Percentiles rank a stretch among this genome's conserved stretches.
phyloP scores from a whole-genome alignment of 164 flowering plant genomes.

The Annona squamosa region DNA sequence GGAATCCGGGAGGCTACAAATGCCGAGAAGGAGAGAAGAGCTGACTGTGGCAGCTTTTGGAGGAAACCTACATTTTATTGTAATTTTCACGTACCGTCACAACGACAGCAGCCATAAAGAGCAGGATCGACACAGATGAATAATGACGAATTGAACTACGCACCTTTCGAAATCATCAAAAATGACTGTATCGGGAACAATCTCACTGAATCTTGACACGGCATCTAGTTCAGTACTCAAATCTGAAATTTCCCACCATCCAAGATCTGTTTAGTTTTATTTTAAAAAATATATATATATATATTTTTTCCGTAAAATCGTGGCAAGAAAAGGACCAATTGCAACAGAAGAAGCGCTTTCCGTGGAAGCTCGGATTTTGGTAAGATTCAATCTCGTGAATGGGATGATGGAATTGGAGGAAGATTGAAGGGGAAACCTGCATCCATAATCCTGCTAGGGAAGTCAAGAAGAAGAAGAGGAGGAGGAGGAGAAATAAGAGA shows the following conservation, averaged over 20 bases:
- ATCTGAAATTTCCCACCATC: constrained; percentile 26
- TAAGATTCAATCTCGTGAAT: constrained; percentile 22
- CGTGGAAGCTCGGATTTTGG: constrained; percentile 47
- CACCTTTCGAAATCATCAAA: constrained; percentile 93
- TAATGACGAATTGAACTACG: background rate
- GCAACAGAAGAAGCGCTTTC: constrained; percentile 53
- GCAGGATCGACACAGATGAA: too few relatives aligned
- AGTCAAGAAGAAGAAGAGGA: background rate
- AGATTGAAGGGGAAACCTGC: constrained; percentile 26
- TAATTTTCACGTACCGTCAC: background rate
- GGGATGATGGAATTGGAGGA: constrained; percentile 27
- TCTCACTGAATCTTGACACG: constrained; percentile 73
- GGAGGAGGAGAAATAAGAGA: background rate
- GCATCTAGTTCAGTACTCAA: constrained; percentile 67
- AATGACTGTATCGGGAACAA: constrained; percentile 92
- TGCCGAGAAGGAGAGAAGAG: constrained; percentile 79
- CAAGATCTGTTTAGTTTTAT: background rate
- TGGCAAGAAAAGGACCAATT: constrained; percentile 27
- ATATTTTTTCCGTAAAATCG: constrained; percentile 6
- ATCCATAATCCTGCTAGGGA: constrained; percentile 11
- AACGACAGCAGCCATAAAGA: background rate
- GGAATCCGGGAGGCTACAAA: constrained; percentile 86
- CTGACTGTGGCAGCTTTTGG: constrained; percentile 98
- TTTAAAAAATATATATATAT: too few relatives aligned
- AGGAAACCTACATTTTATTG: constrained; percentile 52